Percentiles rank a stretch among this genome's conserved stretches.
phyloP scores from a whole-genome alignment of 306 rosid species.

The Sesbania bispinosa region DNA sequence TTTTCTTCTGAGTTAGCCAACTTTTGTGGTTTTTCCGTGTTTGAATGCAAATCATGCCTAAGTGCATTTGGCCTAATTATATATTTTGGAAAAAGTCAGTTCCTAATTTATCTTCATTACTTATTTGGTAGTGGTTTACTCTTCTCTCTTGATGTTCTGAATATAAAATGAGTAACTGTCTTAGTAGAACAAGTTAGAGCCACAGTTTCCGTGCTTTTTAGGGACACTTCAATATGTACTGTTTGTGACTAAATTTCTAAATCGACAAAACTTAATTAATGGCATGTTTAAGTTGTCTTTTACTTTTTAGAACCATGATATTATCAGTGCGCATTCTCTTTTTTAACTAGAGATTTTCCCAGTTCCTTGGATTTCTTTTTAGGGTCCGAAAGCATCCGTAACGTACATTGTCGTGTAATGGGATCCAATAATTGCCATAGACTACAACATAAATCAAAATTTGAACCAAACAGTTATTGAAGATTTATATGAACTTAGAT shows the following conservation, averaged over 20 bases:
- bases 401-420: background rate
- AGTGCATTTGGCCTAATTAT: background rate
- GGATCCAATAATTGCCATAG: background rate
- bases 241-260: background rate
- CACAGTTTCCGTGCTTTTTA: conserved; percentile 3
- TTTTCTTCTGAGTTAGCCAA: background rate
- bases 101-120: background rate
- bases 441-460: background rate
- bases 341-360: background rate
- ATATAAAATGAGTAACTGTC: background rate
- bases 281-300: background rate
- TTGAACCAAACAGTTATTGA: background rate
- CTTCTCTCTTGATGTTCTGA: conserved; percentile 13
- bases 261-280: background rate
- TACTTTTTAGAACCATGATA: conserved; percentile 12
- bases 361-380: conserved; percentile 15
- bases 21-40: background rate
- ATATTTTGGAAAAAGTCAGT: background rate
- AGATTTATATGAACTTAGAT: background rate
- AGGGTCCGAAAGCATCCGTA: background rate
- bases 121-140: background rate
- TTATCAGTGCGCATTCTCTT: background rate
- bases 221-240: background rate
- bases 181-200: background rate
- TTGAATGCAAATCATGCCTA: background rate